These are phyloP conservation scores for Strobilomyces echinocephalus DNA, from an alignment of 768 basidiomycete species.

Conservation along the genomic window DNA sequence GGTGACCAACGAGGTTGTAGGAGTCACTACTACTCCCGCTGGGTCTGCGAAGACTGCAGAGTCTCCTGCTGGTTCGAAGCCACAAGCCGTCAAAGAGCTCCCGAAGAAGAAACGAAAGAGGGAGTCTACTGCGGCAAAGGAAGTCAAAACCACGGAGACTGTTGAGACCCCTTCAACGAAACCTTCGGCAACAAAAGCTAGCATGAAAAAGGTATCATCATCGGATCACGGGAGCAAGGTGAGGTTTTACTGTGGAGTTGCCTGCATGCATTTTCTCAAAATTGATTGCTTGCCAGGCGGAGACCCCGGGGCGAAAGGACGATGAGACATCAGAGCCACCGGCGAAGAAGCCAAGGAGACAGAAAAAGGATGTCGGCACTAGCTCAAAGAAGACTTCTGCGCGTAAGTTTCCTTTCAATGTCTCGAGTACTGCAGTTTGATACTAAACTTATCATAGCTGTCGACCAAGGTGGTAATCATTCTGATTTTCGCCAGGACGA, in stretches of 20 bases:
- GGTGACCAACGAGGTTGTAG: neutral
- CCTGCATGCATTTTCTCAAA: neutral
- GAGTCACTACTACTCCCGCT: neutral
- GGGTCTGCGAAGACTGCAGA: neutral
- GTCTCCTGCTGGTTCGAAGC: neutral
- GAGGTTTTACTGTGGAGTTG: neutral
- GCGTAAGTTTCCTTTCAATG: slow-evolving; percentile 7
- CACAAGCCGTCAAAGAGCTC: slow-evolving; percentile 1
- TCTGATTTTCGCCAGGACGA: neutral
- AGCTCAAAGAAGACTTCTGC: slow-evolving; percentile 2
- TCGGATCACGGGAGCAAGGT: slow-evolving; percentile 10
- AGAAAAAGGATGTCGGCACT: slow-evolving; percentile 3
- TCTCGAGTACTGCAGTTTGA: neutral
- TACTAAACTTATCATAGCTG: slow-evolving; percentile 1
- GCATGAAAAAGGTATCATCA: slow-evolving; percentile 3
- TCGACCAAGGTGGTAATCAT: slow-evolving; percentile 4
- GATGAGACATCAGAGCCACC: neutral
- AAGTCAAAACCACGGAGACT: neutral
- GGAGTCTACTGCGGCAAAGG: neutral
- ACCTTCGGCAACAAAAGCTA: slow-evolving; percentile 1
- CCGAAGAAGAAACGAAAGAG: slow-evolving; percentile 20
- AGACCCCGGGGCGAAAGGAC: neutral
- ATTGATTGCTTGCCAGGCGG: slow-evolving; percentile 8
- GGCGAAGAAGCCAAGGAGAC: slow-evolving; percentile 7
- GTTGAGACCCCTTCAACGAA: slow-evolving; percentile 9